Evolutionary conservation across 2,329 filamentous ascomycete species (phyloP).

Genomic region (Pezicula radicicola): DNA sequence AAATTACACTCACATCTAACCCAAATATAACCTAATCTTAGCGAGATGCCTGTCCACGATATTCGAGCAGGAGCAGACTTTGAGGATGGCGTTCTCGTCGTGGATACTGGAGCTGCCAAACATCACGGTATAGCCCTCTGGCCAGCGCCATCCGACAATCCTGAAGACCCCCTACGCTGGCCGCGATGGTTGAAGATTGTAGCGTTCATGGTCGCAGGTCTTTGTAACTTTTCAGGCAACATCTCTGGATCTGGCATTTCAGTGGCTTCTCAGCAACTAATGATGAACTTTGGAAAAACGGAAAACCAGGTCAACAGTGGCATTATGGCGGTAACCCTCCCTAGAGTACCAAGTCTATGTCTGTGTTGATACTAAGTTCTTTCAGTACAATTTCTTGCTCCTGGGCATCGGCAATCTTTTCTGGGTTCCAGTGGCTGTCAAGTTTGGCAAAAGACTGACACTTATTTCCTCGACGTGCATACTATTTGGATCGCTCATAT

Average conservation of each 20-base stretch:
- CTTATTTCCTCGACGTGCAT: background rate
- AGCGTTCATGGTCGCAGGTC: background rate
- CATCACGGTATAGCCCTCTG: background rate
- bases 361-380: too few species aligned
- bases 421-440: background rate
- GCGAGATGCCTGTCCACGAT: too few species aligned
- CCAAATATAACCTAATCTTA: too few species aligned
- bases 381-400: background rate
- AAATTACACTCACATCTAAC: too few species aligned
- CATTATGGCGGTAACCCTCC: too few species aligned
- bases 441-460: background rate
- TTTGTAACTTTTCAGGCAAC: background rate
- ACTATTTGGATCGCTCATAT: background rate
- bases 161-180: background rate
- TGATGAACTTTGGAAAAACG: too few species aligned
- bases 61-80: too few species aligned
- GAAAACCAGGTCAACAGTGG: too few species aligned
- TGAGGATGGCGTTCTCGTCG: too few species aligned
- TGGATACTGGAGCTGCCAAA: background rate
- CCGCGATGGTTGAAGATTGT: background rate
- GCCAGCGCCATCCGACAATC: background rate
- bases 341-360: too few species aligned
- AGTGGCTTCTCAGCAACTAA: background rate
- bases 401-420: background rate
- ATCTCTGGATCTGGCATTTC: background rate